Conservation (phyloP, 306 rosid genomes). For the Purshia tridentata region DNA sequence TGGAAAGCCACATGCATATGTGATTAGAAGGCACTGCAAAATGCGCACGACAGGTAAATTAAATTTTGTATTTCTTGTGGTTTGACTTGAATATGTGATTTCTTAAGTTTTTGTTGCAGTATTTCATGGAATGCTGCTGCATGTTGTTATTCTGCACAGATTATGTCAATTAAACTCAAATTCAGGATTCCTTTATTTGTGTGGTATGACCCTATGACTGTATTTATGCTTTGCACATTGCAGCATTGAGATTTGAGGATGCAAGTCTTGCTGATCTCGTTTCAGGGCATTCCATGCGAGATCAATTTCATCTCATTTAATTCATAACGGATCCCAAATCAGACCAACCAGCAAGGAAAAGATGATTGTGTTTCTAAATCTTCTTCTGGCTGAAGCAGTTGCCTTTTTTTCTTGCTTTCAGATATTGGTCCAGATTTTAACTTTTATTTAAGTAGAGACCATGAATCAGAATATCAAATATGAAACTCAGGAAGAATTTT, state of each 20-base stretch:
- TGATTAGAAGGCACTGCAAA: not conserved
- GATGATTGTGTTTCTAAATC: constrained; percentile 73
- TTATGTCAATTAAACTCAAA: not conserved
- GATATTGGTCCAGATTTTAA: constrained; percentile 49
- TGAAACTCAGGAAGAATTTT: not conserved
- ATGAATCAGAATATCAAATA: not conserved
- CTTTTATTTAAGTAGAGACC: not conserved
- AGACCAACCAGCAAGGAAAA: constrained; percentile 71
- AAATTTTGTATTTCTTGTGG: not conserved
- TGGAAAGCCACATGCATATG: constrained; percentile 5
- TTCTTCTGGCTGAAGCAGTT: constrained; percentile 55
- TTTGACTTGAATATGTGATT: not conserved
- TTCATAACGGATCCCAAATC: constrained; percentile 78
- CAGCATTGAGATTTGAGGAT: constrained; percentile 70
- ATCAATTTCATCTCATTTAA: constrained; percentile 85
- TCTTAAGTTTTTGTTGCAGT: not conserved
- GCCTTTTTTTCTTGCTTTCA: constrained; percentile 57
- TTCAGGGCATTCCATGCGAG: constrained; percentile 87
- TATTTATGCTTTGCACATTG: constrained; percentile 10
- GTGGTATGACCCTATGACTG: no score
- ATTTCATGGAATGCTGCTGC: not conserved
- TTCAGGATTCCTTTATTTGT: not conserved
- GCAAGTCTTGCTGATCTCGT: constrained; percentile 74
- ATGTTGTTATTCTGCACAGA: not conserved
- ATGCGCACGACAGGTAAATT: constrained; percentile 66